These are phyloP conservation scores for Ajuga reptans DNA, from an alignment of 305 asterid species.

Conservation along the genomic window DNA sequence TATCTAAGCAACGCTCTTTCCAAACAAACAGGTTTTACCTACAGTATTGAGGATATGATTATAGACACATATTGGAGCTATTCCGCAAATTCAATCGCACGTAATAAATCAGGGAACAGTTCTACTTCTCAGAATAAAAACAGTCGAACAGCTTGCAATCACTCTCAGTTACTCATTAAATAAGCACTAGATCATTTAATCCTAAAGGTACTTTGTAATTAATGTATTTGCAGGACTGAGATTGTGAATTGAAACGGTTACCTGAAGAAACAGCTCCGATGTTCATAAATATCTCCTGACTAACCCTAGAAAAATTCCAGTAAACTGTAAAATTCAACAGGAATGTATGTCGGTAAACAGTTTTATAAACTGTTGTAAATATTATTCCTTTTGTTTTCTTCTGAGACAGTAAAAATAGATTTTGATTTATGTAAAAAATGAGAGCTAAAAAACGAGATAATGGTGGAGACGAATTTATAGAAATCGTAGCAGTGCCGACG, in stretches of 20 bases:
- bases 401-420: neutral
- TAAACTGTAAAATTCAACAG: neutral
- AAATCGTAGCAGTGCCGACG: conserved; percentile 17
- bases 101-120: neutral
- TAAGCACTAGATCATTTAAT: conserved; percentile 4
- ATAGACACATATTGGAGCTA: neutral
- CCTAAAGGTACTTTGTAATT: conserved; percentile 1
- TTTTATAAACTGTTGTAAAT: too few relatives aligned
- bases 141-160: neutral
- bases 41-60: neutral
- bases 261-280: conserved; percentile 21
- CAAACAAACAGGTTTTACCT: neutral
- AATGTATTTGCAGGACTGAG: neutral
- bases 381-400: neutral
- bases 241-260: conserved; percentile 17
- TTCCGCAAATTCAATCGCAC: conserved; percentile 1
- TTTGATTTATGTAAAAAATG: neutral
- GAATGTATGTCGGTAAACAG: neutral
- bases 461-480: conserved; percentile 5
- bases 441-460: neutral
- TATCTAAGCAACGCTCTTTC: neutral
- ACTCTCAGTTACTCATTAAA: conserved; percentile 12
- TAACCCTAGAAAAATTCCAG: conserved; percentile 11
- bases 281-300: neutral
- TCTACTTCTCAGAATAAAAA: conserved; percentile 1